Base-by-base conservation (phyloP, 345 rosid species). In the Mangifera indica region DNA sequence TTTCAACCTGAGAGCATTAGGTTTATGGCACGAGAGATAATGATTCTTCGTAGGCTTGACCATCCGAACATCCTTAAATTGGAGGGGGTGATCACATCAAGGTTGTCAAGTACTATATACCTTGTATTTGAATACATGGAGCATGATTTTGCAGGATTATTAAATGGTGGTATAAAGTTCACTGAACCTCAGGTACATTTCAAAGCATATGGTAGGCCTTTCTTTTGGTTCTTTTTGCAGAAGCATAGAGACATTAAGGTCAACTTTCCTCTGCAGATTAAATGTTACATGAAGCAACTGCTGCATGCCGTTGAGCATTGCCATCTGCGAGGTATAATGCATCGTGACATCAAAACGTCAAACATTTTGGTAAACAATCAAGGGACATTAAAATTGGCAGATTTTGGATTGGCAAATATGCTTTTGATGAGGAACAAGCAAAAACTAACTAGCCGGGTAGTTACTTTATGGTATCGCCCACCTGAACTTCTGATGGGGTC, bases 401-500 rank as follows among this genome's bases (percentile, higher is more conserved):
- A 91, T 79, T 91, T 91, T 57, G 97, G 97, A 40, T 70, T 91
- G 69, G 97, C 93, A 60, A 91, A 87, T 72, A 66, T 82, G 9
- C 82, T 87, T 15, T 81, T 78, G 61, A 64, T 83, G 21, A 72
- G 71, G 71, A 87, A 86, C 78, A 81, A 53, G 78, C 72, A 87
- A 53, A 83, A 84, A 13, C 77, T 91, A 59, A 91, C 97, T 0
- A 91, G 97, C 70, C 93, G 89, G 48, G 97, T 91, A 0, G 93
- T 91, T 55, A 91, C 97, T 53, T 74, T 91, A 45, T 91, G 97
- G 97, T 91, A 91, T 70, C 84, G 97, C 22, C 90, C 97, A 62
- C 97, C 97, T 11, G 97, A 91, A 76, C 97, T 91, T 73, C 73
- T 91, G 72, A 88, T 88, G 90, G 97, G 93, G 7, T 88, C 97